Conservation (phyloP, 495 filamentous ascomycete genomes). For the Daldinia concentrica region DNA sequence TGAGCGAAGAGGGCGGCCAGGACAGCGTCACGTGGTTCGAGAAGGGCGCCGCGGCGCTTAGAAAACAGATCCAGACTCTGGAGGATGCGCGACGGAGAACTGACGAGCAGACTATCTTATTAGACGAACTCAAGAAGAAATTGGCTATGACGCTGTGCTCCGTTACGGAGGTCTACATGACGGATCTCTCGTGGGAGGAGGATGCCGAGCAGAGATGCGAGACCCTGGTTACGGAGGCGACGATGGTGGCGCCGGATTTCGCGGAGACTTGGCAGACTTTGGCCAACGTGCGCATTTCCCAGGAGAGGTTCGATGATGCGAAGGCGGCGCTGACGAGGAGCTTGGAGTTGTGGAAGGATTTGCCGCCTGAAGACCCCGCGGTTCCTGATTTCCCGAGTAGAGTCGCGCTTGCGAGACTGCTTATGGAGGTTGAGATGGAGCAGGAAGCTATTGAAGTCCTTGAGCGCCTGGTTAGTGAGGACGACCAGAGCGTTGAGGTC, state of each 20-base stretch:
- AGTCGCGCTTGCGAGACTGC: conserved; percentile 81
- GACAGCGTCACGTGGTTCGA: conserved; percentile 91
- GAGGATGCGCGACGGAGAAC: conserved; percentile 35
- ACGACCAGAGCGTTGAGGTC: conserved; percentile 91
- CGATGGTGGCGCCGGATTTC: conserved; percentile 74
- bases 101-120: conserved; percentile 54
- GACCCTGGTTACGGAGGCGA: conserved; percentile 83
- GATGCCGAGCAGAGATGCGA: conserved; percentile 90
- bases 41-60: conserved; percentile 75
- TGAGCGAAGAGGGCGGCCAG: conserved; percentile 84
- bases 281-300: conserved; percentile 91
- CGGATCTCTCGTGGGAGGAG: conserved; percentile 89
- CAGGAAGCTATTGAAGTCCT: conserved; percentile 85
- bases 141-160: conserved; percentile 88
- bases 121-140: conserved; percentile 77
- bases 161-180: conserved; percentile 97
- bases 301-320: conserved; percentile 79
- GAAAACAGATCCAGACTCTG: conserved; percentile 68
- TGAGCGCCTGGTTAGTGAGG: conserved; percentile 82
- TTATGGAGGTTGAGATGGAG: conserved; percentile 91
- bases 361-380: conserved; percentile 67
- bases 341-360: conserved; percentile 78
- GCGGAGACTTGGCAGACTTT: conserved; percentile 92
- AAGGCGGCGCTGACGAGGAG: conserved; percentile 77
- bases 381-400: conserved; percentile 85